Evolutionary conservation across 2,329 filamentous ascomycete species (phyloP).

Genomic region (Pseudogymnoascus sp.): DNA sequence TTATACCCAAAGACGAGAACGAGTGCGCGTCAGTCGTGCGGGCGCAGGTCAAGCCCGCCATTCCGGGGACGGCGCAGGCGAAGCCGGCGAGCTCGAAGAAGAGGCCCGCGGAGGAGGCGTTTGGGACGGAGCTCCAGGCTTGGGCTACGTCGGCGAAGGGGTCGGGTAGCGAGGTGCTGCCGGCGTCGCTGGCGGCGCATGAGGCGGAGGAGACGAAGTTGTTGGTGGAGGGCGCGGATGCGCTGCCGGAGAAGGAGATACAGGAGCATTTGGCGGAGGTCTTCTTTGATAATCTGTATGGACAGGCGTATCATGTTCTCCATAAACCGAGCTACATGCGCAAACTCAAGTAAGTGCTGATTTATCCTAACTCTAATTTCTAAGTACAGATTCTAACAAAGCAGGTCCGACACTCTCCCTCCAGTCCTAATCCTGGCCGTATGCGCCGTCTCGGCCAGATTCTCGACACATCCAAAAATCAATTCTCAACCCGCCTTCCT

Average conservation of each 20-base stretch:
- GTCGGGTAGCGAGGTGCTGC: slow-evolving; percentile 38
- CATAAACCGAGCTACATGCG: slow-evolving; percentile 98
- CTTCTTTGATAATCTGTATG: slow-evolving; percentile 93
- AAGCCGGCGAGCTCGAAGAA: slow-evolving; percentile 61
- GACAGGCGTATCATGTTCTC: slow-evolving; percentile 85
- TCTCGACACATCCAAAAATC: slow-evolving; percentile 79
- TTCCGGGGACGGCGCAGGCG: slow-evolving; percentile 44
- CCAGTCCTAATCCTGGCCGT: slow-evolving; percentile 90
- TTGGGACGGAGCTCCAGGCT: slow-evolving; percentile 68
- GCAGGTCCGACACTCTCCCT: slow-evolving; percentile 66
- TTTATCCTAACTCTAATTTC: background rate
- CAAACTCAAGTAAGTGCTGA: slow-evolving; percentile 53
- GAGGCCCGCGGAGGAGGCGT: slow-evolving; percentile 76
- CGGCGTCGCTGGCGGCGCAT: slow-evolving; percentile 47
- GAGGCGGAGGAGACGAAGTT: slow-evolving; percentile 68
- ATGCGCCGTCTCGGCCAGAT: slow-evolving; percentile 89
- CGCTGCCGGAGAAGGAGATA: slow-evolving; percentile 73
- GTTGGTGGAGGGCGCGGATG: slow-evolving; percentile 71
- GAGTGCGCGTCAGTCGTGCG: slow-evolving; percentile 61
- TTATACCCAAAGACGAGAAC: slow-evolving; percentile 79
- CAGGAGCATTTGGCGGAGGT: slow-evolving; percentile 91
- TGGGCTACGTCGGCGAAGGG: slow-evolving; percentile 61
- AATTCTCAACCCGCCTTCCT: slow-evolving; percentile 66
- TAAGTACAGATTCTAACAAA: slow-evolving; percentile 15
- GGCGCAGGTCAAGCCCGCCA: slow-evolving; percentile 74